These are phyloP conservation scores for Cnidoscolus chayamansa DNA, from an alignment of 441 rosid species.

Conservation along the genomic window DNA sequence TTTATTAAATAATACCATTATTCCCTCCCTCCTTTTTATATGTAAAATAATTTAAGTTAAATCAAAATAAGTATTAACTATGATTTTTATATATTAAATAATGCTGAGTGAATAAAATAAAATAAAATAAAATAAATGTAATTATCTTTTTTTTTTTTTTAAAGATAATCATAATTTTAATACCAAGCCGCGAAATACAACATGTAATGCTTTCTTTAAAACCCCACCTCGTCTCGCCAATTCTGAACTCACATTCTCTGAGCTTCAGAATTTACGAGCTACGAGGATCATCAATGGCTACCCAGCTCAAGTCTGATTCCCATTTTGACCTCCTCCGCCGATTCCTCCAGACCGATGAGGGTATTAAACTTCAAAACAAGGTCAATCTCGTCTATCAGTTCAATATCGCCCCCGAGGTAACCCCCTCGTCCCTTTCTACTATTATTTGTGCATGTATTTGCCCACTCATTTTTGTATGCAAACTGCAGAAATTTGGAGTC, in stretches of 20 bases:
- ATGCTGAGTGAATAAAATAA: too few species aligned
- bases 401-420: conserved; percentile 82
- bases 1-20: too few species aligned
- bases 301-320: conserved; percentile 65
- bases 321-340: conserved; percentile 63
- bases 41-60: too few species aligned
- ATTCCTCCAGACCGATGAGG: conserved; percentile 71
- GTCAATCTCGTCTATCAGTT: conserved; percentile 78
- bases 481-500: conserved; percentile 72
- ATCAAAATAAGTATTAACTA: too few species aligned
- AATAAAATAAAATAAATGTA: too few species aligned
- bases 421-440: neutral
- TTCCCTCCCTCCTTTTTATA: too few species aligned
- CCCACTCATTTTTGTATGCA: neutral
- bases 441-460: neutral
- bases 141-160: too few species aligned
- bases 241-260: too few species aligned
- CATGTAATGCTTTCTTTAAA: too few species aligned
- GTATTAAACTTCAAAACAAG: conserved; percentile 53
- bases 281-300: conserved; percentile 31
- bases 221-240: neutral
- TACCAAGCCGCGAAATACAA: too few species aligned
- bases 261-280: neutral
- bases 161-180: too few species aligned
- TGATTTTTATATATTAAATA: too few species aligned